Evolutionary conservation across 768 basidiomycete species (phyloP), one percentile per base, ranked within the genome.

Genomic region (Cyclocybe cylindracea): DNA sequence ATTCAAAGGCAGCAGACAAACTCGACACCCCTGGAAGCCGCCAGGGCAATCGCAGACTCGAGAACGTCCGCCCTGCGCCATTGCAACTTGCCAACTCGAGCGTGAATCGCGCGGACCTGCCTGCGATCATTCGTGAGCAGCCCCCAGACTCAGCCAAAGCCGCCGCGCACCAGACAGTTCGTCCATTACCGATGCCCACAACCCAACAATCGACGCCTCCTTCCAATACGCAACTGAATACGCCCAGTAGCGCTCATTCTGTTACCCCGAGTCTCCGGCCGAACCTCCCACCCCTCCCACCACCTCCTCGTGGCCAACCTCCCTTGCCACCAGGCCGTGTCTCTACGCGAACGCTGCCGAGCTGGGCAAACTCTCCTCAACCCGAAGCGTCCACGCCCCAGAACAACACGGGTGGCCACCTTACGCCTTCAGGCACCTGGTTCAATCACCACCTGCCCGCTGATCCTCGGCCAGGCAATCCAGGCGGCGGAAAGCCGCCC

Each of bases 11-110:
- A 19, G 14, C 36, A 10, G 48, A 56, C 32, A 57, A 61, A 48
- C 31, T 43, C 8, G 58, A 57, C 42, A 38, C 67, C 1, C 63
- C 72, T 16, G 60, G 53, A 3, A 67, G 68, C 13, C 67, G 67
- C 41, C 54, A 66, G 47, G 68, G 65, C 11, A 66, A 69, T 31
- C 76, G 83, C 55, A 76, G 83, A 18, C 73, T 83, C 24, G 82
- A 88, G 58, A 80, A 73, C 46, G 79, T 76, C 37, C 73, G 93
- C 53, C 94, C 93, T 4, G 87, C 93, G 0, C 93, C 94, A 0
- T 73, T 96, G n/a, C 83, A 88, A 57, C 76, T 96, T 5, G 24
- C 24, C 8, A 77, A 81, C 13, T 76, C 77, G 1, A 77, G 77
- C 52, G 65, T 76, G 9, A 73, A 73, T 3, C 74, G 84, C 37